Base-by-base conservation (phyloP, 192 early-diverging fungal species). In the Coemansia sp. region DNA sequence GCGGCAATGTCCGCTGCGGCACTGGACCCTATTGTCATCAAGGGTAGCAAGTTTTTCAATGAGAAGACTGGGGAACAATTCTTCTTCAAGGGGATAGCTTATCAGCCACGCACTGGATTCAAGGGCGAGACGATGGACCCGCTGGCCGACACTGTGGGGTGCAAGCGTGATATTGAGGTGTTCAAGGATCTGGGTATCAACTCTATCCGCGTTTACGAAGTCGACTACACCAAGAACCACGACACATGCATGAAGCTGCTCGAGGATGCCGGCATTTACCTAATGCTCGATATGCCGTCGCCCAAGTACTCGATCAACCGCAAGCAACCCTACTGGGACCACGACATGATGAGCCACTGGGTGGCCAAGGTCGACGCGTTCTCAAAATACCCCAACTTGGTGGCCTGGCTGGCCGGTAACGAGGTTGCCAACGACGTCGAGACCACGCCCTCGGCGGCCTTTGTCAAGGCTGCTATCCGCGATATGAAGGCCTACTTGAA, bases 361-460 rank as follows among this genome's bases (percentile, higher is more conserved):
- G 73, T 65, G 34, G 73, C 75, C 28, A 88, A 88, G 38, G 85
- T 92, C 40, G 88, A 89, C 64, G 85, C 88, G 2, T 92, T 91
- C 62, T 56, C 83, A 36, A 79, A 83, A 21, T 92, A 89, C 56
- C 43, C 73, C 23, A 88, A 91, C 65, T 77, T 87, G 16, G 59
- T 88, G 7, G 90, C 81, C 8, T 91, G 90, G 71, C 77, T 92
- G 73, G 86, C 86, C 21, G 91, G 91, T 16, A 91, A 92, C 74
- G 89, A 92, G 71, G 90, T 90, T 1, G 86, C 88, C 13, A 90
- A 89, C 71, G 82, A 86, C 58, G 77, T 77, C 39, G 77, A 85
- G 16, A 88, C 84, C 9, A 89, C 89, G 10, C 61, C 79, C 8
- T 85, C 87, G 14, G 85, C 90, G 7, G 88, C 85, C 0, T 88